phyloP scores from a whole-genome alignment of 2,329 filamentous ascomycete genomes.

The Geosmithia putterillii region DNA sequence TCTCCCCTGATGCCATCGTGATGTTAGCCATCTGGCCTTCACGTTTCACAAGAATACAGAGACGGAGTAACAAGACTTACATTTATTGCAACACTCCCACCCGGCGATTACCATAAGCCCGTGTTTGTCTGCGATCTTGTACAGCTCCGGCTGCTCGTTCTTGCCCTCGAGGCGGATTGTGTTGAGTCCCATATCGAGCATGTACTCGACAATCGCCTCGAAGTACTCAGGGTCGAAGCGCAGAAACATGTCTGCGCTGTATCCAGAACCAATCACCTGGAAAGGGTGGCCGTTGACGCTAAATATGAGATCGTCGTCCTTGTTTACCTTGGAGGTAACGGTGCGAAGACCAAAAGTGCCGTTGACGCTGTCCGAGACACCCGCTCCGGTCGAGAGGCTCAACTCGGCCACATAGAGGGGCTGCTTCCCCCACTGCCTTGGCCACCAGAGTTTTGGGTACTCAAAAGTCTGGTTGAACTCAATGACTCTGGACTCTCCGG shows the following conservation, averaged over 20 bases:
- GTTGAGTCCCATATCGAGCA: conserved; percentile 50
- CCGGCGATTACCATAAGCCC: conserved; percentile 51
- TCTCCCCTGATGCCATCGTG: conserved; percentile 31
- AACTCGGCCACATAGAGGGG: conserved; percentile 31
- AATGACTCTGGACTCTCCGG: conserved; percentile 24
- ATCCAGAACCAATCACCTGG: conserved; percentile 48
- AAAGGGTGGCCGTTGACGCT: conserved; percentile 43
- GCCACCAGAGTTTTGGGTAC: conserved; percentile 47
- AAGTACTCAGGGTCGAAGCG: conserved; percentile 40
- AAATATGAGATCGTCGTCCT: conserved; percentile 41
- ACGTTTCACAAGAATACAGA: not conserved
- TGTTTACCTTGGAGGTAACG: conserved; percentile 37
- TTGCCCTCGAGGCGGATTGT: conserved; percentile 53
- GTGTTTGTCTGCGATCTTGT: conserved; percentile 43
- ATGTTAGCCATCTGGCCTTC: not conserved
- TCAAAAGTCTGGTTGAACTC: conserved; percentile 18
- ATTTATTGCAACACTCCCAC: conserved; percentile 58
- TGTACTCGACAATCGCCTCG: conserved; percentile 33
- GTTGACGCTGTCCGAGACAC: conserved; percentile 14
- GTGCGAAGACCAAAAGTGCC: conserved; percentile 15
- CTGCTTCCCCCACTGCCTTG: conserved; percentile 44
- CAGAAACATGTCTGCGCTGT: conserved; percentile 48
- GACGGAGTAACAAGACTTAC: conserved; percentile 11
- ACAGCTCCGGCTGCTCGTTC: conserved; percentile 49
- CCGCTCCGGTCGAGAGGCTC: conserved; percentile 13